Evolutionary conservation across 331 rosid species (phyloP).

Genomic region (Malus hybrid): DNA sequence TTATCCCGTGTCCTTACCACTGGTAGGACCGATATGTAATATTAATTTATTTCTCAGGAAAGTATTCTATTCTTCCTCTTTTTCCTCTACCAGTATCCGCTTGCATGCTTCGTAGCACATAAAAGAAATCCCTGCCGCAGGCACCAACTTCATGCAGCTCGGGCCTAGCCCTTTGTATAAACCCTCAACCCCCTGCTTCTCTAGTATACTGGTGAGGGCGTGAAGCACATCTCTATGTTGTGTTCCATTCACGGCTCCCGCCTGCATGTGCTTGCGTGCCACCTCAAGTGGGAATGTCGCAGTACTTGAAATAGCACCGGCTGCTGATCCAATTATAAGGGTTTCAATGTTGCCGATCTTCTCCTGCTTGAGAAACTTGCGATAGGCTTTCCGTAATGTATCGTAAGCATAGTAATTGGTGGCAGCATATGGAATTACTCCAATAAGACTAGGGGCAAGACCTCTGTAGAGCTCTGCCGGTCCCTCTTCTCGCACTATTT

Average conservation of each 20-base stretch:
- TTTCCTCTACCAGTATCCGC: slow-evolving; percentile 59
- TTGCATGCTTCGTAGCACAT: slow-evolving; percentile 98
- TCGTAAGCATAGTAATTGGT: slow-evolving; percentile 90
- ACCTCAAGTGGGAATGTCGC: slow-evolving; percentile 98
- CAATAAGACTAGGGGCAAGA: slow-evolving; percentile 85
- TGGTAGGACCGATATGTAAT: slow-evolving; percentile 2
- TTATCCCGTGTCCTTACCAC: slow-evolving; percentile 12
- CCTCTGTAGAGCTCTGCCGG: slow-evolving; percentile 89
- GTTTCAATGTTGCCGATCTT: slow-evolving; percentile 89
- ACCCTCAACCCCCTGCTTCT: slow-evolving; percentile 75
- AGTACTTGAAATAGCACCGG: slow-evolving; percentile 88
- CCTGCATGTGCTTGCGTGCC: slow-evolving; percentile 99
- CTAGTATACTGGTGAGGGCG: slow-evolving; percentile 86
- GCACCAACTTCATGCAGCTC: slow-evolving; percentile 95
- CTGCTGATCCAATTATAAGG: slow-evolving; percentile 87
- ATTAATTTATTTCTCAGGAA: background rate
- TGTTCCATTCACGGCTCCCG: slow-evolving; percentile 82
- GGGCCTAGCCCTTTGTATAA: slow-evolving; percentile 84
- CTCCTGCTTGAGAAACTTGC: slow-evolving; percentile 64
- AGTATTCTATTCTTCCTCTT: slow-evolving; percentile 38
- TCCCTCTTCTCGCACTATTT: slow-evolving; percentile 77
- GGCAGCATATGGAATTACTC: slow-evolving; percentile 92
- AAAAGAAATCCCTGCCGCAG: slow-evolving; percentile 96
- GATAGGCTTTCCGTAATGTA: slow-evolving; percentile 64
- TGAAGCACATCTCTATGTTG: slow-evolving; percentile 74